Evolutionary conservation across 1,284 basidiomycete genomes (phyloP).

Genomic region (Anthracocystis panici-leucophaei): DNA sequence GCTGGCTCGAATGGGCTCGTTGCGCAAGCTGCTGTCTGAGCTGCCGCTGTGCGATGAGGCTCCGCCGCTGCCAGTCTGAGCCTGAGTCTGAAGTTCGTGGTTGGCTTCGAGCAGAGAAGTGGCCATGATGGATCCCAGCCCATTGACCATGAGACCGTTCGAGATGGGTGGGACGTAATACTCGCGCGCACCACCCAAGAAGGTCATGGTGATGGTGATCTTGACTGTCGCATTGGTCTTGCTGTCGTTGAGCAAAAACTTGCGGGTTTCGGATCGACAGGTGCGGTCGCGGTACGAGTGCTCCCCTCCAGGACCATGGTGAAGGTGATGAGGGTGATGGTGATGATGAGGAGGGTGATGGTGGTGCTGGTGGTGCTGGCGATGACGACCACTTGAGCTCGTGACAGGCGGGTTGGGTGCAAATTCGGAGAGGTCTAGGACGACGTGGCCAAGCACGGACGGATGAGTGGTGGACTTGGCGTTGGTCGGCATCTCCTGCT

Average conservation of each 20-base stretch:
- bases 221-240: slow-evolving; percentile 82
- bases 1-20: slow-evolving; percentile 29
- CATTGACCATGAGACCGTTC: slow-evolving; percentile 56
- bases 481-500: slow-evolving; percentile 45
- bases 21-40: slow-evolving; percentile 37
- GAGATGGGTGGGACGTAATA: slow-evolving; percentile 73
- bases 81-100: neutral
- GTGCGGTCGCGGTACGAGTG: slow-evolving; percentile 35
- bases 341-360: slow-evolving; percentile 47
- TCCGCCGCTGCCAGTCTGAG: slow-evolving; percentile 3
- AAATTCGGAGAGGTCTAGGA: slow-evolving; percentile 82
- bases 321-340: slow-evolving; percentile 41
- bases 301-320: slow-evolving; percentile 28
- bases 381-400: slow-evolving; percentile 20
- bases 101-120: slow-evolving; percentile 19
- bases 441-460: slow-evolving; percentile 75
- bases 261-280: slow-evolving; percentile 73
- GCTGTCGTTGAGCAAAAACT: slow-evolving; percentile 79
- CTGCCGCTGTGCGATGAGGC: slow-evolving; percentile 17
- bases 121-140: slow-evolving; percentile 29
- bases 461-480: slow-evolving; percentile 37
- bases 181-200: slow-evolving; percentile 75
- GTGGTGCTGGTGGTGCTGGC: slow-evolving; percentile 49
- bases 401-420: slow-evolving; percentile 73
- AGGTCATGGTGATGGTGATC: slow-evolving; percentile 76